A percentile compares a stretch with the other conserved stretches of the same genome.
Conservation (phyloP, 1,284 basidiomycete species). For the Stygiomarasmius scandens region DNA sequence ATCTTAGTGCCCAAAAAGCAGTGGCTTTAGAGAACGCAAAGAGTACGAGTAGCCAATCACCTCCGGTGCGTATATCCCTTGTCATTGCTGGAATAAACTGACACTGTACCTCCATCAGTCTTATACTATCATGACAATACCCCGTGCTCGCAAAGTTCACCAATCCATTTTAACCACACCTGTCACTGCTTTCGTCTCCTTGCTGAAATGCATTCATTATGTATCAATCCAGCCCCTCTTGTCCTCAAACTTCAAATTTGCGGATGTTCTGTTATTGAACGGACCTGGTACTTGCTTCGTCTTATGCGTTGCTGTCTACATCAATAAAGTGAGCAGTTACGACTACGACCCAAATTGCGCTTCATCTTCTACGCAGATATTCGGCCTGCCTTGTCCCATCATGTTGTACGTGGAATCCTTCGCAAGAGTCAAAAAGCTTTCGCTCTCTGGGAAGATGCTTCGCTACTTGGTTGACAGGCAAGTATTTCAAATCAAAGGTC, state of each 20-base stretch:
- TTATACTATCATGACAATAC: constrained; percentile 68
- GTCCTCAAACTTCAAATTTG: constrained; percentile 41
- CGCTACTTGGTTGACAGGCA: constrained; percentile 82
- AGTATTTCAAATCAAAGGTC: constrained; percentile 24
- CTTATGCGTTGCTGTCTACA: constrained; percentile 72
- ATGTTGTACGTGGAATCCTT: constrained; percentile 95
- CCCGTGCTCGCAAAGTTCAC: constrained; percentile 85
- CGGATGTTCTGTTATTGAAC: constrained; percentile 87
- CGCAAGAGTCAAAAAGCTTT: constrained; percentile 83
- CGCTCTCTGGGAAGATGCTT: constrained; percentile 84
- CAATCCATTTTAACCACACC: constrained; percentile 74
- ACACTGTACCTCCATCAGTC: neutral
- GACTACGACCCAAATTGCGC: neutral
- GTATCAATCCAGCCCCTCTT: constrained; percentile 55
- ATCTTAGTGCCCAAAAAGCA: constrained; percentile 77
- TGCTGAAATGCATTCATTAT: constrained; percentile 59
- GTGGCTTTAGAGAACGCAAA: constrained; percentile 58
- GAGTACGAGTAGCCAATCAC: constrained; percentile 8
- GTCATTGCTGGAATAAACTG: too few species aligned
- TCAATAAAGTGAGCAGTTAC: constrained; percentile 69
- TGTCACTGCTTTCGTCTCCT: constrained; percentile 63
- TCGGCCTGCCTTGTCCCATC: constrained; percentile 73
- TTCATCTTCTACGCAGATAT: constrained; percentile 51
- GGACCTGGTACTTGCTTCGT: constrained; percentile 95
- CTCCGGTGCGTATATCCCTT: neutral